Conservation (phyloP, 2,329 filamentous ascomycete genomes). For the Tothia fuscella region DNA sequence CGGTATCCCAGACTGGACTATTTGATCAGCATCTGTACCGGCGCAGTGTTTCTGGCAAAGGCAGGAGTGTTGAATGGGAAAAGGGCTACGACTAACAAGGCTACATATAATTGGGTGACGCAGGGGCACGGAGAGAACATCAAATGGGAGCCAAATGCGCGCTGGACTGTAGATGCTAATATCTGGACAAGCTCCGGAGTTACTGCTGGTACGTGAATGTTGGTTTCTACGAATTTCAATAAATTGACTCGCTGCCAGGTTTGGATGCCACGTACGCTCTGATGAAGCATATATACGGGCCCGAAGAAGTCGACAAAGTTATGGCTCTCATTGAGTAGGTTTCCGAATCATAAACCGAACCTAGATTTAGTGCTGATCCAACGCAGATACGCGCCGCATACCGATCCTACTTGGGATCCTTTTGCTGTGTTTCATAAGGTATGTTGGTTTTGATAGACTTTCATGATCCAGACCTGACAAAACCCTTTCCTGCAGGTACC, state of each 20-base stretch:
- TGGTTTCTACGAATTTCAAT: no score
- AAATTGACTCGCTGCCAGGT: no score
- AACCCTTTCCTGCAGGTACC: no score
- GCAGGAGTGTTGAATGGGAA: conserved; percentile 49
- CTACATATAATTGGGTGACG: conserved; percentile 37
- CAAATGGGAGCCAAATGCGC: conserved; percentile 47
- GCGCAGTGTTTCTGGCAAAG: conserved; percentile 44
- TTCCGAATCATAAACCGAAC: no score
- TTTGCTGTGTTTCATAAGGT: not conserved
- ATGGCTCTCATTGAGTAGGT: not conserved
- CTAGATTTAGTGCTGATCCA: no score
- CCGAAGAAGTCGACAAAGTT: not conserved
- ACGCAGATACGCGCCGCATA: not conserved
- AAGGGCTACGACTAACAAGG: conserved; percentile 56
- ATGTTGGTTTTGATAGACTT: no score
- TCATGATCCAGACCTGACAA: no score
- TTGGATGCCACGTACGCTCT: not conserved
- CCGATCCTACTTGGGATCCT: not conserved
- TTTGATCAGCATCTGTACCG: conserved; percentile 56
- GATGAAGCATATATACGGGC: not conserved
- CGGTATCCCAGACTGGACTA: conserved; percentile 39
- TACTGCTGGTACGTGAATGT: conserved; percentile 53
- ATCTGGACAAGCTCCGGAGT: conserved; percentile 56
- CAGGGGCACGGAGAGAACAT: conserved; percentile 38
- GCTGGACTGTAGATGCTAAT: conserved; percentile 55